A percentile compares a stretch with the other conserved stretches of the same genome.
Evolutionary conservation across 1,284 basidiomycete genomes (phyloP).

Genomic region (Crepidotus sp.): DNA sequence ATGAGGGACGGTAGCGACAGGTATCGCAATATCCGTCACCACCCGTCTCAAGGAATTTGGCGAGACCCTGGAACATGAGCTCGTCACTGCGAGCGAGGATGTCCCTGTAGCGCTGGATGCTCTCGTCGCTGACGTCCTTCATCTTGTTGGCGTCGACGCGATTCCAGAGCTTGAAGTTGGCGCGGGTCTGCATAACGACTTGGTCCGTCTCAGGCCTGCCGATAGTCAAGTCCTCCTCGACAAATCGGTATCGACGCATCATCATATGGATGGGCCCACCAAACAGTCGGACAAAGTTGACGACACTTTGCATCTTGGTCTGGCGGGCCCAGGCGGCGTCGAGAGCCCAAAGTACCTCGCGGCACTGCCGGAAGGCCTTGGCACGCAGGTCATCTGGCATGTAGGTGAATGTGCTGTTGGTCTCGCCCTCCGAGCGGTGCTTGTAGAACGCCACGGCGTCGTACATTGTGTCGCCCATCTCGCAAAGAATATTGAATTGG

Average conservation of each 20-base stretch:
- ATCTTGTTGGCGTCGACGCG: neutral
- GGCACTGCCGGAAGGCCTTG: neutral
- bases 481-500: neutral
- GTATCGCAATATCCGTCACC: neutral
- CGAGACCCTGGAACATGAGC: neutral
- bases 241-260: neutral
- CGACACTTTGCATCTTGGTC: neutral
- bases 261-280: neutral
- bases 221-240: neutral
- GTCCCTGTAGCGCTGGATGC: neutral
- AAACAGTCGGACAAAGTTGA: neutral
- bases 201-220: neutral
- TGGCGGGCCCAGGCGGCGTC: neutral
- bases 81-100: neutral
- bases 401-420: neutral
- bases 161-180: conserved; percentile 1
- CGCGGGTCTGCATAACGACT: neutral
- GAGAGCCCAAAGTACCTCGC: conserved; percentile 1
- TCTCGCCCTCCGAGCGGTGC: neutral
- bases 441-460: conserved; percentile 1
- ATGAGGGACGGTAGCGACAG: neutral
- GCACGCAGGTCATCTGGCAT: neutral
- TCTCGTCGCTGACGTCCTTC: neutral
- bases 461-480: neutral
- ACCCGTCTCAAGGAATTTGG: neutral